phyloP scores from a whole-genome alignment of 2,329 filamentous ascomycete genomes.

The Hypoxylon sp. region DNA sequence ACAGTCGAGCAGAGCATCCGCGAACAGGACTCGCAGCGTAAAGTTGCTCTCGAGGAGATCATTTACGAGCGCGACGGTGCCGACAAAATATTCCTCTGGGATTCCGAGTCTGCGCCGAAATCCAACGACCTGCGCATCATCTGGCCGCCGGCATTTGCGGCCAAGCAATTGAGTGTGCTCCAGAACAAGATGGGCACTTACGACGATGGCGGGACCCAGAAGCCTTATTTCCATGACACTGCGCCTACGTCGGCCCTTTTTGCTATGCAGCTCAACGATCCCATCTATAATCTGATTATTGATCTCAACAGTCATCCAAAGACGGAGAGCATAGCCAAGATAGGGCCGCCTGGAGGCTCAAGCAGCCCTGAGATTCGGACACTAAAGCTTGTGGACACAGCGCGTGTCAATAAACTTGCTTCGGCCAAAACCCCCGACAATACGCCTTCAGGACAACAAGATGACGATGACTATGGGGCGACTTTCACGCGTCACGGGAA shows the following conservation, averaged over 20 bases:
- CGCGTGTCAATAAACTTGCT: not conserved
- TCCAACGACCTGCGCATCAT: slow-evolving; percentile 6
- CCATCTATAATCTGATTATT: slow-evolving; percentile 18
- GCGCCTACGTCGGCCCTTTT: slow-evolving; percentile 19
- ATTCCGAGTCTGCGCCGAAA: not conserved
- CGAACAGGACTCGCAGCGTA: not conserved
- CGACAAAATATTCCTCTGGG: slow-evolving; percentile 9
- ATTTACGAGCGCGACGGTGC: not conserved
- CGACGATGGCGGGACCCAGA: not conserved
- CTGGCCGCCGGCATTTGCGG: slow-evolving; percentile 6
- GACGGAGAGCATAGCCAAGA: not conserved
- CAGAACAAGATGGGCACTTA: slow-evolving; percentile 5
- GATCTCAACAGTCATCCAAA: slow-evolving; percentile 6
- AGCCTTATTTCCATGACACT: slow-evolving; percentile 12
- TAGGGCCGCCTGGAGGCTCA: not conserved
- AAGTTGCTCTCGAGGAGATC: slow-evolving; percentile 2
- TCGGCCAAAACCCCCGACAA: not conserved
- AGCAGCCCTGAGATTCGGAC: not conserved
- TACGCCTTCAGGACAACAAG: not conserved
- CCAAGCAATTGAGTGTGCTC: not conserved
- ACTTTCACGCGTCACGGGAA: not conserved
- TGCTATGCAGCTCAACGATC: slow-evolving; percentile 28
- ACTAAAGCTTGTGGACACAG: not conserved
- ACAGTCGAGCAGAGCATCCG: slow-evolving; percentile 41
- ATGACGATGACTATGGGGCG: not conserved